phyloP scores from a whole-genome alignment of 1,284 basidiomycete species.

The Sporisorium exsertum region DNA sequence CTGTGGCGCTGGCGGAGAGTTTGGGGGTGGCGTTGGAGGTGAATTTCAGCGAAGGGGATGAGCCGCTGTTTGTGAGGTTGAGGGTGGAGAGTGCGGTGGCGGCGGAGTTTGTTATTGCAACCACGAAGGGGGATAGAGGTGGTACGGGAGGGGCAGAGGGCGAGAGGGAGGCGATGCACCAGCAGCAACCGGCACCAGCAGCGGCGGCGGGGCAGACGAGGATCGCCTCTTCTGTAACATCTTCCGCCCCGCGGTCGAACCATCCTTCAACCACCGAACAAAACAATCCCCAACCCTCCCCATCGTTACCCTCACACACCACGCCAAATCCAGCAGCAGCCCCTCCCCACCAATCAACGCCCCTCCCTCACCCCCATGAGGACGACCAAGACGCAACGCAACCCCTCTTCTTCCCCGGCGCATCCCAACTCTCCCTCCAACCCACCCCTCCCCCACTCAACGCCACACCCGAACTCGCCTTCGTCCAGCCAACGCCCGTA shows the following conservation, averaged over 20 bases:
- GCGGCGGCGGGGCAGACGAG: neutral
- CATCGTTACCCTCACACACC: neutral
- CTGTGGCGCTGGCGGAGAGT: constrained; percentile 43
- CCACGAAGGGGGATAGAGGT: constrained; percentile 28
- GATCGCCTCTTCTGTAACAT: constrained; percentile 2
- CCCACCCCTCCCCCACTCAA: neutral
- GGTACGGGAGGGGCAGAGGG: neutral
- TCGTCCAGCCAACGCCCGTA: constrained; percentile 31
- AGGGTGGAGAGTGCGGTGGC: constrained; percentile 21
- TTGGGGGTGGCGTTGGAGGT: constrained; percentile 35
- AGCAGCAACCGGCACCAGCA: neutral
- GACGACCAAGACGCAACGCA: constrained; percentile 16
- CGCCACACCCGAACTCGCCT: neutral
- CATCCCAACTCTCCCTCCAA: constrained; percentile 20
- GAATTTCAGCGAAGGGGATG: constrained; percentile 52
- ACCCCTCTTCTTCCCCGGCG: constrained; percentile 43
- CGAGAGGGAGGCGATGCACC: neutral
- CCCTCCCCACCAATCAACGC: constrained; percentile 15
- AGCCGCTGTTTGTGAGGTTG: constrained; percentile 55
- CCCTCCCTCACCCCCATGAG: neutral
- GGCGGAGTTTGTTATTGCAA: constrained; percentile 58
- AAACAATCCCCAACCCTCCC: neutral
- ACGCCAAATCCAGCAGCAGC: constrained; percentile 7
- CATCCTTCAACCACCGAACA: neutral
- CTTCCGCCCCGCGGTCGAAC: neutral